Conservation (phyloP, 2,329 filamentous ascomycete genomes). For the Davidsoniella neocaledoniae region DNA sequence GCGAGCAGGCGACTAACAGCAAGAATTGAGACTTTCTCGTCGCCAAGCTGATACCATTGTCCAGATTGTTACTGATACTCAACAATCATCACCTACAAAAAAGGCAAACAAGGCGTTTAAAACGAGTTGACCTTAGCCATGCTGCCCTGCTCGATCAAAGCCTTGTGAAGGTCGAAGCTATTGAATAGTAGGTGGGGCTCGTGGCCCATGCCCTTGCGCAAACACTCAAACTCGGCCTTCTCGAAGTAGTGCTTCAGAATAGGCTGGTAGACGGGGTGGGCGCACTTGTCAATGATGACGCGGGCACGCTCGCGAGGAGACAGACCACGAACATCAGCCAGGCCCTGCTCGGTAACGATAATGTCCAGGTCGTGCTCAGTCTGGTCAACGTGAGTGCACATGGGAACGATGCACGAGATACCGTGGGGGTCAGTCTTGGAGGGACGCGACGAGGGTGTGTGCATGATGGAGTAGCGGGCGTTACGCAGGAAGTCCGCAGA, state of each 20-base stretch:
- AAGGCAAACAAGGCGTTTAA: background rate
- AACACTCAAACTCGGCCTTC: slow-evolving; percentile 70
- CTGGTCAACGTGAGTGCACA: slow-evolving; percentile 85
- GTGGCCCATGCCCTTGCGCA: slow-evolving; percentile 76
- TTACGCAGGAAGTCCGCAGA: slow-evolving; percentile 67
- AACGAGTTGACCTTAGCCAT: slow-evolving; percentile 55
- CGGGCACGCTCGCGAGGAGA: slow-evolving; percentile 63
- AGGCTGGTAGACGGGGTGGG: slow-evolving; percentile 69
- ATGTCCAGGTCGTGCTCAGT: slow-evolving; percentile 86
- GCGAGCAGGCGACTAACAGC: too few relatives aligned
- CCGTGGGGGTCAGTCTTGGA: slow-evolving; percentile 70
- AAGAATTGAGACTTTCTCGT: too few relatives aligned
- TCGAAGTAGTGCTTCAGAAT: slow-evolving; percentile 73
- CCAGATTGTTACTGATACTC: too few relatives aligned
- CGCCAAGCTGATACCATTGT: too few relatives aligned
- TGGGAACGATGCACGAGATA: slow-evolving; percentile 77
- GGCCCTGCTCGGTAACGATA: slow-evolving; percentile 58
- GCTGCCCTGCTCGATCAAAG: slow-evolving; percentile 63
- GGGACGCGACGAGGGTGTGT: slow-evolving; percentile 68
- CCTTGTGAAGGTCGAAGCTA: slow-evolving; percentile 77
- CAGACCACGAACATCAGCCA: slow-evolving; percentile 72
- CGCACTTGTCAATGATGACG: slow-evolving; percentile 74
- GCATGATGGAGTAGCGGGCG: slow-evolving; percentile 82
- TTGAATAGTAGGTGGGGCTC: slow-evolving; percentile 80
- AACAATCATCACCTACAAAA: too few relatives aligned